These are phyloP conservation scores for Venturia asperata DNA, from an alignment of 2,329 filamentous ascomycete genomes.

Conservation along the genomic window DNA sequence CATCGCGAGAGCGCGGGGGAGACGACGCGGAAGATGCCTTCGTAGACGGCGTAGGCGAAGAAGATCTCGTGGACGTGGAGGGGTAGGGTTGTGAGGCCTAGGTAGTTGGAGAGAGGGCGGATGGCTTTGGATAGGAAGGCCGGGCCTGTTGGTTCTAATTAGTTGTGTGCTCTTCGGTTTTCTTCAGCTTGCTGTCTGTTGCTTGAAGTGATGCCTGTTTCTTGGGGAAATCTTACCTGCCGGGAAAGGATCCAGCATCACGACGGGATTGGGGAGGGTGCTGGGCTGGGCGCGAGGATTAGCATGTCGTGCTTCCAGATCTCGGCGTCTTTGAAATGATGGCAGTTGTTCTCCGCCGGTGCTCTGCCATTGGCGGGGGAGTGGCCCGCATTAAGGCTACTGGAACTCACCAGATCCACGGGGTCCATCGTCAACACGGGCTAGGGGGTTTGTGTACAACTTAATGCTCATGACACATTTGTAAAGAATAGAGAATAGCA, in stretches of 20 bases:
- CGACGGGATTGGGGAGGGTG: background rate
- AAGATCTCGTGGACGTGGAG: constrained; percentile 72
- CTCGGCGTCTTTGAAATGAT: background rate
- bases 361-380: background rate
- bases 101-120: constrained; percentile 56
- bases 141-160: constrained; percentile 6
- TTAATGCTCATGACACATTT: background rate
- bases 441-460: background rate
- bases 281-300: constrained; percentile 6
- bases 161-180: background rate
- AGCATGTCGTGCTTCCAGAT: constrained; percentile 9
- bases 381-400: background rate
- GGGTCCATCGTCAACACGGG: background rate
- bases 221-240: background rate
- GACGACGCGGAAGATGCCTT: constrained; percentile 56
- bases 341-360: background rate
- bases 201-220: background rate
- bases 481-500: background rate
- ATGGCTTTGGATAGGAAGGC: constrained; percentile 43
- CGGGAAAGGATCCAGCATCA: constrained; percentile 16
- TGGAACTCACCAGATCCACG: background rate
- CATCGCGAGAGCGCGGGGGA: constrained; percentile 59
- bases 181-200: background rate
- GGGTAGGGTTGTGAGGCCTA: constrained; percentile 59
- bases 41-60: constrained; percentile 60